Evolutionary conservation across 2,329 filamentous ascomycete genomes (phyloP), one percentile per base, ranked within the genome.

Genomic region (Cercospora janseana): DNA sequence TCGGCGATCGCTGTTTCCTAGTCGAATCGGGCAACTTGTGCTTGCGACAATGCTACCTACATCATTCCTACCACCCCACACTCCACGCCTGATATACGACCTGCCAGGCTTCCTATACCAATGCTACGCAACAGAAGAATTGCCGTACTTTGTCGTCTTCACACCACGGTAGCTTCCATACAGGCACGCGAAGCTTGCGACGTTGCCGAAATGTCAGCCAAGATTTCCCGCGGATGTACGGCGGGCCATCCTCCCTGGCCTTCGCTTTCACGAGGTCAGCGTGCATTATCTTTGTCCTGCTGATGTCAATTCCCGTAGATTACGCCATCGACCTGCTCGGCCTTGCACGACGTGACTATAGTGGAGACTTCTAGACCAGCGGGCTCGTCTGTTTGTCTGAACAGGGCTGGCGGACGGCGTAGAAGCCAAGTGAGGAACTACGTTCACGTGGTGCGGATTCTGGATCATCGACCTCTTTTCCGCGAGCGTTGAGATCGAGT

Each of bases 51-150:
- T 13, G 26, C 35, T n/a, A n/a, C n/a, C n/a, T n/a, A 40, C 35
- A 40, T 40, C 35, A 26, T 40, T n/a, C n/a, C n/a, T 38, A n/a
- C 4, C 16, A 37, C 43, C 35, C 57, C 7, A 57, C 49, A 21
- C 52, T 52, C 58, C 60, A 62, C n/a, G 61, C 46, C 35, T 58
- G 35, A 46, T 62, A 61, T 7, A 56, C 60, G 13, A 51, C 24
- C 43, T 60, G 51, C 21, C 46, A 53, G 4, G 50, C 57, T 42
- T 50, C 40, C 50, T 41, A 37, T 62, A 62, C 60, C 61, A 60
- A 10, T 63, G 53, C 37, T 59, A 42, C n/a, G 59, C 60, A 8
- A 58, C 52, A 46, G 62, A 59, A 27, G 59, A 58, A n/a, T n/a
- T n/a, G n/a, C n/a, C n/a, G n/a, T n/a, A n/a, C n/a, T n/a, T n/a